Conservation (phyloP, 176 grass and related monocot species). For the Ampelocalamus luodianensis region DNA sequence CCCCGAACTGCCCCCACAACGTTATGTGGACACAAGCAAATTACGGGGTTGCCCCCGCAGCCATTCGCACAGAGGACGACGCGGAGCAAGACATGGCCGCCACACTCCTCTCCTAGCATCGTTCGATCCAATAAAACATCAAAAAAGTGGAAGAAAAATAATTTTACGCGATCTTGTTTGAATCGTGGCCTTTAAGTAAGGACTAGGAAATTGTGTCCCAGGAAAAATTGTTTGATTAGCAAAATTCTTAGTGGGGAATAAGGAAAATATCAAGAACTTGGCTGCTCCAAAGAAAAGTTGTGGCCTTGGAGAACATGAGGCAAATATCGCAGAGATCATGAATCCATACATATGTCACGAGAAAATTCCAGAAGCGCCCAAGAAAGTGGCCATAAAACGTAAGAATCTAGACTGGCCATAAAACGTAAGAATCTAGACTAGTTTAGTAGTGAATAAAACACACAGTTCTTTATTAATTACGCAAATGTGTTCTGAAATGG, state of each 20-base stretch:
- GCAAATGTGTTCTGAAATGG: not conserved
- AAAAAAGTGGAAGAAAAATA: not conserved
- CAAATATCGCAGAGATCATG: not conserved
- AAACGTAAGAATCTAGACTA: not conserved
- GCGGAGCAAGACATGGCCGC: conserved; percentile 31
- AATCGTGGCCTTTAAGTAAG: not conserved
- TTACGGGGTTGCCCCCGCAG: conserved; percentile 31
- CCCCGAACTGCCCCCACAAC: conserved; percentile 45
- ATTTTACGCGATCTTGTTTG: not conserved
- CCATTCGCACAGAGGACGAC: not conserved
- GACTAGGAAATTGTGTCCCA: not conserved
- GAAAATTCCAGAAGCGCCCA: conserved; percentile 28
- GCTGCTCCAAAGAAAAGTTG: not conserved
- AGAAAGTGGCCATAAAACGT: not conserved
- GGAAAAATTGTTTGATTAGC: not conserved
- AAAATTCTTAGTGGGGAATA: not conserved
- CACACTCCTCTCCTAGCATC: conserved; percentile 45
- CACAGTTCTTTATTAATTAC: not conserved
- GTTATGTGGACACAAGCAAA: conserved; percentile 17
- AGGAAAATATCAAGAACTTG: not conserved
- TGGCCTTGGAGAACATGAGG: conserved; percentile 10
- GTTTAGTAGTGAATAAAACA: not conserved
- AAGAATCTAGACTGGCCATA: not conserved
- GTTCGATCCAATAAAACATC: conserved; percentile 31
- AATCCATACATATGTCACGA: not conserved